Base-by-base conservation (phyloP, 352 stramenopile species). In the Globisporangium barbulae region DNA sequence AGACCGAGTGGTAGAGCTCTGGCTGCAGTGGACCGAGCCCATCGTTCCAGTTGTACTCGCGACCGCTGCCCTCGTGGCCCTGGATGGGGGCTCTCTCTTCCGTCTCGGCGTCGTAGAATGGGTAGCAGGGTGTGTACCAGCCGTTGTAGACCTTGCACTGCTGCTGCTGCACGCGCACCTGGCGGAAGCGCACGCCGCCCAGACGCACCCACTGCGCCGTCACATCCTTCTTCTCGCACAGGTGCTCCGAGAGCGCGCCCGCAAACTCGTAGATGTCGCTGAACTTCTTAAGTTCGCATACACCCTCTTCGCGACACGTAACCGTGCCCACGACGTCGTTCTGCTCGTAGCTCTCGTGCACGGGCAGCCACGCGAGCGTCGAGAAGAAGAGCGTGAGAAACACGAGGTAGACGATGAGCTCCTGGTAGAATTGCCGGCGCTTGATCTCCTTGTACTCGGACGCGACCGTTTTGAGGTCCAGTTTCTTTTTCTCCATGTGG, bases 401-500 rank as follows among this genome's bases (percentile, higher is more conserved):
- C 0, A 91, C 69, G 53, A 91, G 67, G 70, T 96, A 94, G 9
- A 96, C 88, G 19, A 96, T 69, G 5, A 96, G 73, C 56, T 96
- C 88, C 63, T 96, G 82, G 79, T 96, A 96, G 57, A 96, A 96
- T 71, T 94, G 83, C 9, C 80, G 71, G 7, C 88, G 85, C 70
- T 93, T 93, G 58, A 91, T 86, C 72, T 96, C 84, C 60, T 94
- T 96, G 74, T 92, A 96, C 69, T 96, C 83, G 53, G 83, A 68
- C 35, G 81, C 76, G 13, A 96, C 82, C 17, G 71, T 79, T 48
- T 85, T 74, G 9, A 96, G 63, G 42, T 94, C 79, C 28, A 96
- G 72, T 55, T 96, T 96, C 69, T 94, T 96, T 74, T 96, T 96
- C 68, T 96, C 85, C 81, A 96, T 92, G 62, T 93, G 86, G 61